Base-by-base conservation (phyloP, 129 eudicot species). In the Scalesia atractyloides region DNA sequence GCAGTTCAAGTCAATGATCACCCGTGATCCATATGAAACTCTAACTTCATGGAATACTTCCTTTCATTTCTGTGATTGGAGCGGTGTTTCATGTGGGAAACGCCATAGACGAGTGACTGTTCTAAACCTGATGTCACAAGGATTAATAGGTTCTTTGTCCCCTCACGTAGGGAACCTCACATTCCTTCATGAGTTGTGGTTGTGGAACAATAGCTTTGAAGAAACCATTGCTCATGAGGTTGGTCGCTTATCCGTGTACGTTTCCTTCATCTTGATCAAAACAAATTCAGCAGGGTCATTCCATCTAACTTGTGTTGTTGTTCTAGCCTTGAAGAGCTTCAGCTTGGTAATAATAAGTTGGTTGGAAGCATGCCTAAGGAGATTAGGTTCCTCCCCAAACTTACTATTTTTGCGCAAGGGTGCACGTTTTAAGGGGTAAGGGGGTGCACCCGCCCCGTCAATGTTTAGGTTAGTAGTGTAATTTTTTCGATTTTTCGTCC, bases 141-240 rank as follows among this genome's bases (percentile, higher is more conserved):
- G 70, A 5, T 9, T 77, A 3, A 16, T 11, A 43, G 81, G 76
- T 17, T 30, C 56, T 4, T 62, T 76, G 56, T 76, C 80, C 53
- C 80, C 80, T 56, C 30, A 46, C 16, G 46, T 66, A 0, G 80
- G 80, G 24, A 76, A 76, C 68, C 66, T 65, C n/a, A 76, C 48
- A 33, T 76, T 76, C 26, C 68, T 76, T 1, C 53, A 8, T 43
- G 22, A 14, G 22, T 20, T 67, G 0, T 13, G 5, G 13, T 19
- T 67, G 6, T 7, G 0, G 1, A 47, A 67, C 73, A 68, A 68
- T 16, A 68, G 62, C 47, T 50, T 50, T 34, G 64, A 53, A 17
- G 74, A 64, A 18, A 36, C 10, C 37, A 70, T 53, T 36, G 64
- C 74, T 33, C 74, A 36, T 2, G 74, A 69, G 18, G 13, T 69